Base-by-base conservation (phyloP, 2,329 filamentous ascomycete species). In the Colletotrichum eleusines region DNA sequence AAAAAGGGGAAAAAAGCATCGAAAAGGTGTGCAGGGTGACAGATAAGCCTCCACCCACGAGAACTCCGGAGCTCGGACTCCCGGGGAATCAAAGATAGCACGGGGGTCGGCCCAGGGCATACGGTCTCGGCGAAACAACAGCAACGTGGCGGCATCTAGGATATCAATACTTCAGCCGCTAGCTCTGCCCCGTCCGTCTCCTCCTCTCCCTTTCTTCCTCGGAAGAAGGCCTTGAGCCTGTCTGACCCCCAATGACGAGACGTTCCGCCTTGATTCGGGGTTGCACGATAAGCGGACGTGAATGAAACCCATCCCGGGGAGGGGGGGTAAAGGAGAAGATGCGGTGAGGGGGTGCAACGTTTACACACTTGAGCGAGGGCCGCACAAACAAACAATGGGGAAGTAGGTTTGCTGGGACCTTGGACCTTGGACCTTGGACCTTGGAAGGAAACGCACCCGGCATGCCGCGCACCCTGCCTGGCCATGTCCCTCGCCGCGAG, bases 261-360 rank as follows among this genome's bases (percentile, higher is more conserved):
- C 33, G 31, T 4, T n/a, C 33, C 33, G 44, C 33, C 44, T 62
- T 26, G 31, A 14, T 26, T 26, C 46, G 18, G 42, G 58, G 58
- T 61, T 33, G 42, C 58, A 61, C n/a, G 48, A 33, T 5, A 31
- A 31, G 28, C 33, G 44, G 11, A 53, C n/a, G 59, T 42, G 46
- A 63, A 53, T 42, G 46, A 63, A 53, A 53, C 31, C 46, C 35
- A 42, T n/a, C 20, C n/a, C n/a, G n/a, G n/a, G n/a, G 44, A 23
- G 20, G n/a, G 20, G 44, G 8, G 18, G 4, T 12, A 5, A 8
- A 46, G 44, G 14, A 7, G 35, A 53, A 63, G 23, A 62, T 62
- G 46, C 46, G 46, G 59, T 62, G 58, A 48, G 58, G 58, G 20
- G 42, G 46, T 62, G 33, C 18, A 42, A 51, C 33, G 28, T 51